Conservation (phyloP, 208 protist genomes). For the Trypanosoma mega region DNA sequence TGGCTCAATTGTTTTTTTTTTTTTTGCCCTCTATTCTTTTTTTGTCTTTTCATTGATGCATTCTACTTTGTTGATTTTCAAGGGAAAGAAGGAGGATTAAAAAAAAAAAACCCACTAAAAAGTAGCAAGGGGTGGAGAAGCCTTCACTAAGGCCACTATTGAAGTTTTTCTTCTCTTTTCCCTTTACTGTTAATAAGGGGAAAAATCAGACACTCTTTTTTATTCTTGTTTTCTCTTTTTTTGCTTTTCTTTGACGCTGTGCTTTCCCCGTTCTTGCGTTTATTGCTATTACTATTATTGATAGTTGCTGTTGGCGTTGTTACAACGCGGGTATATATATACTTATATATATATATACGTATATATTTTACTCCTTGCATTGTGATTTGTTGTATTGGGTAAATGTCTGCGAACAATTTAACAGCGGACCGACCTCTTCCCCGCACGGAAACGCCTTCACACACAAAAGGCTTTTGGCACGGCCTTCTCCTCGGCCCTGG, state of each 20-base stretch:
- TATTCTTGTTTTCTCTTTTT: conserved; percentile 11
- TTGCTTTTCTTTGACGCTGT: conserved; percentile 16
- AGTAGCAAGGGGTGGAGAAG: too few species aligned
- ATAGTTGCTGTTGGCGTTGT: background rate
- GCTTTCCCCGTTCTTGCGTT: too few species aligned
- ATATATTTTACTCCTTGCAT: conserved; percentile 15
- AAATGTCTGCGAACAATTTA: conserved; percentile 19
- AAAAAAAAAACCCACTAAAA: too few species aligned
- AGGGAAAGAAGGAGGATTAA: too few species aligned
- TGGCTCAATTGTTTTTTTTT: too few species aligned
- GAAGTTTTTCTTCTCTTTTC: conserved; percentile 27
- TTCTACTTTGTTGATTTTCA: too few species aligned
- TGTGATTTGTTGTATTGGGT: conserved; percentile 11
- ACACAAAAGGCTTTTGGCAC: conserved; percentile 29
- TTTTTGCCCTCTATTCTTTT: too few species aligned
- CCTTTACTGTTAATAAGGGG: background rate
- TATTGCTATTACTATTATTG: background rate
- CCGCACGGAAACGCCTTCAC: conserved; percentile 7
- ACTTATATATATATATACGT: background rate
- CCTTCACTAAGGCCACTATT: too few species aligned
- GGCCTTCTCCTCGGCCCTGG: conserved; percentile 44
- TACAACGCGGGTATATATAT: background rate
- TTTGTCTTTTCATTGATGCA: too few species aligned
- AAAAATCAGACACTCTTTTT: too few species aligned
- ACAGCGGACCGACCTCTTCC: background rate